Evolutionary conservation across 306 rosid species (phyloP).

Genomic region (Casuarina glauca): DNA sequence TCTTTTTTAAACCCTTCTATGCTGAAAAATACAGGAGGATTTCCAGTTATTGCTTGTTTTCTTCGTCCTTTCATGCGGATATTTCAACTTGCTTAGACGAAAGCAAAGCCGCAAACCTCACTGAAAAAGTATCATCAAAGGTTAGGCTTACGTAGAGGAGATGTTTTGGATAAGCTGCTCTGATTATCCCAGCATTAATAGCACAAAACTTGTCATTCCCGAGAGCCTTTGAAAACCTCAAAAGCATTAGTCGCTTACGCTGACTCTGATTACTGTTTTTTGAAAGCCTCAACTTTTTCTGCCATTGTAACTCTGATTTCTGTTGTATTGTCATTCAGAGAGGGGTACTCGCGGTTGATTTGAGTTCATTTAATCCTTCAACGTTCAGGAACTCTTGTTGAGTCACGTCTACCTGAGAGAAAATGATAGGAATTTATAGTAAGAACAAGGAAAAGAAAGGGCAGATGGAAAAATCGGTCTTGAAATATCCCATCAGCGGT

Average conservation of each 20-base stretch:
- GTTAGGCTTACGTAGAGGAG: too few species aligned
- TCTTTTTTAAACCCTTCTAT: too few species aligned
- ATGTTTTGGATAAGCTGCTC: too few species aligned
- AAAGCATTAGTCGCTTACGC: not conserved
- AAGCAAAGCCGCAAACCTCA: too few species aligned
- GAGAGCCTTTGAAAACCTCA: not conserved
- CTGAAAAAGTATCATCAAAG: too few species aligned
- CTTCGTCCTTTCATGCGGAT: too few species aligned
- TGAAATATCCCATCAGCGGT: slow-evolving; percentile 5
- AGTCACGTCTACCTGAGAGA: slow-evolving; percentile 29
- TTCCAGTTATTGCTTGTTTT: too few species aligned
- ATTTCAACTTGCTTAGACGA: too few species aligned
- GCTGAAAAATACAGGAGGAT: too few species aligned
- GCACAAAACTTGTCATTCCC: too few species aligned
- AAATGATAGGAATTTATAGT: slow-evolving; percentile 14
- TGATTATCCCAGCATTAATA: too few species aligned
- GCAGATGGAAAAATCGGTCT: not conserved
- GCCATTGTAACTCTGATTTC: too few species aligned
- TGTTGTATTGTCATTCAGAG: slow-evolving; percentile 20
- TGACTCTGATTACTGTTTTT: not conserved
- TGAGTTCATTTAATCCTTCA: slow-evolving; percentile 11
- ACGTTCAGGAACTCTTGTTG: slow-evolving; percentile 10
- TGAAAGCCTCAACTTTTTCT: not conserved
- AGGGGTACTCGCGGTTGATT: not conserved
- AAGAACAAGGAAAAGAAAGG: slow-evolving; percentile 10